These are phyloP conservation scores for Fusarium odoratissimum DNA, from an alignment of 2,329 filamentous ascomycete species.

Conservation along the genomic window DNA sequence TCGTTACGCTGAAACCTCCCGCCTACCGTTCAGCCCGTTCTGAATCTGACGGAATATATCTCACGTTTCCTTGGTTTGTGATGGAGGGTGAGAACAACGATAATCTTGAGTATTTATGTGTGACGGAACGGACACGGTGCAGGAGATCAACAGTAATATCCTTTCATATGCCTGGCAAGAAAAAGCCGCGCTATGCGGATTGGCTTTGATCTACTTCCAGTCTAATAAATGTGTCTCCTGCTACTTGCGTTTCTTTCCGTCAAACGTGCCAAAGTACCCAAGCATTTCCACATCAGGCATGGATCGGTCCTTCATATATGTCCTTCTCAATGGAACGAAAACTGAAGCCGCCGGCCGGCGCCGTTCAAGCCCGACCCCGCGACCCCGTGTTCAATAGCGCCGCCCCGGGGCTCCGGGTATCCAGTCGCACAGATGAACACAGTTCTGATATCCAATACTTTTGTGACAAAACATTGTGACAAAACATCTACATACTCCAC, in stretches of 20 bases:
- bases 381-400: conserved; percentile 11
- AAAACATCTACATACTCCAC: conserved; percentile 11
- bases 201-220: neutral
- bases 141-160: conserved; percentile 27
- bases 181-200: conserved; percentile 14
- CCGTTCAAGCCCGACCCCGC: conserved; percentile 34
- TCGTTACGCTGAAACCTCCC: conserved; percentile 2
- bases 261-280: conserved; percentile 6
- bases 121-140: conserved; percentile 17
- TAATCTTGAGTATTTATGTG: conserved; percentile 2
- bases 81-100: conserved; percentile 29
- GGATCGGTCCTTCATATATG: conserved; percentile 10
- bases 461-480: neutral
- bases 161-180: neutral
- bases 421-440: conserved; percentile 9
- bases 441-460: conserved; percentile 15
- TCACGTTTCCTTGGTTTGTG: conserved; percentile 30
- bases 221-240: conserved; percentile 4
- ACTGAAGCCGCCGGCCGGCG: conserved; percentile 17
- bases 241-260: conserved; percentile 7
- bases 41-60: conserved; percentile 29
- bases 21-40: conserved; percentile 12
- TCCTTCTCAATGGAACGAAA: conserved; percentile 6
- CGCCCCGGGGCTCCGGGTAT: conserved; percentile 27
- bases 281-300: conserved; percentile 11